phyloP scores from a whole-genome alignment of 805 yeast genomes.

The Cyberlindnera sargentensis region DNA sequence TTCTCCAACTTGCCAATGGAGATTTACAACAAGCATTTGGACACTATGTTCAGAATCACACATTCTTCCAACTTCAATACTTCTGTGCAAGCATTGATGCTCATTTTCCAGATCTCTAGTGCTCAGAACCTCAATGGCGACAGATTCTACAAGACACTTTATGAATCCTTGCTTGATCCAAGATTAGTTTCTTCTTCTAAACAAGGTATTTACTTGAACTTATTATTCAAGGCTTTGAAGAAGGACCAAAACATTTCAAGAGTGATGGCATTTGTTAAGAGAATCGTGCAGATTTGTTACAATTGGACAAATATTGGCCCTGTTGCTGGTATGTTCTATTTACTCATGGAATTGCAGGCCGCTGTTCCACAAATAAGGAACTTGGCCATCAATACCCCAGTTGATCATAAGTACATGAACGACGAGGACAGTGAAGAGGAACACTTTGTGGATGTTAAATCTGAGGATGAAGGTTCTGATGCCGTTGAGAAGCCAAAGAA shows the following conservation, averaged over 20 bases:
- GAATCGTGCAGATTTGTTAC: constrained; percentile 77
- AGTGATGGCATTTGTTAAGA: constrained; percentile 82
- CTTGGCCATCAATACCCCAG: constrained; percentile 47
- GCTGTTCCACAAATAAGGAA: constrained; percentile 60
- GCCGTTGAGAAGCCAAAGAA: constrained; percentile 4
- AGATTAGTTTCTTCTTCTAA: constrained; percentile 83
- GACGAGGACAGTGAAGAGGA: constrained; percentile 37
- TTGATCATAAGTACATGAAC: constrained; percentile 41
- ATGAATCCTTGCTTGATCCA: constrained; percentile 82
- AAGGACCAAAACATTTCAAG: constrained; percentile 55
- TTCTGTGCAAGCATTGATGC: constrained; percentile 82
- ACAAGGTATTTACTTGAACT: constrained; percentile 84
- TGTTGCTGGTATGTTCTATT: constrained; percentile 71
- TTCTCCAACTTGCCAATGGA: constrained; percentile 71
- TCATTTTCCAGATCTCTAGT: constrained; percentile 72
- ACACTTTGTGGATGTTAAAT: constrained; percentile 27
- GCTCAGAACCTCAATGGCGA: constrained; percentile 51
- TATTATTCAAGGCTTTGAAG: constrained; percentile 77
- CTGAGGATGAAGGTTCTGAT: constrained; percentile 21
- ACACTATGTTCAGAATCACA: constrained; percentile 81
- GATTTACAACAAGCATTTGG: constrained; percentile 67
- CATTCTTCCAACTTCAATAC: constrained; percentile 94
- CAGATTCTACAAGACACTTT: constrained; percentile 80
- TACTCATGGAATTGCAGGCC: constrained; percentile 63
- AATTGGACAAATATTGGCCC: constrained; percentile 89